Evolutionary conservation across 768 basidiomycete species (phyloP).

Genomic region (Mycena olivaceomarginata): DNA sequence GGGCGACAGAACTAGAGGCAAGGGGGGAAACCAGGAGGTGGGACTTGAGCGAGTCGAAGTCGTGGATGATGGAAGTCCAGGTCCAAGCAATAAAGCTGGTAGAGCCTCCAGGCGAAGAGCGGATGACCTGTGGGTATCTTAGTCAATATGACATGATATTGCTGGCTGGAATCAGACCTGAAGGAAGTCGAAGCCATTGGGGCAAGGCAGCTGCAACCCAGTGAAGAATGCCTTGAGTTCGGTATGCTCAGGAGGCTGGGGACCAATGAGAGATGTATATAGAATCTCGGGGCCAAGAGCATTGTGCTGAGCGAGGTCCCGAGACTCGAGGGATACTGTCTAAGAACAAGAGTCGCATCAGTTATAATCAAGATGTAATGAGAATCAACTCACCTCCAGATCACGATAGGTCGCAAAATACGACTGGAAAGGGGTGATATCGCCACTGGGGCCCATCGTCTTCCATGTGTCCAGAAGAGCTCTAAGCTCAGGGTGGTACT

Average conservation of each 20-base stretch:
- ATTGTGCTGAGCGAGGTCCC: not conserved
- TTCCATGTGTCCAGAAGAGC: not conserved
- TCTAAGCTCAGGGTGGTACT: slow-evolving; percentile 37
- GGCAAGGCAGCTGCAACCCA: not conserved
- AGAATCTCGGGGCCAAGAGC: not conserved
- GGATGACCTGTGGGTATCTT: too few relatives aligned
- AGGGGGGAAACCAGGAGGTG: not conserved
- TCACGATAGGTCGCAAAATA: slow-evolving; percentile 13
- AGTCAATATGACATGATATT: too few relatives aligned
- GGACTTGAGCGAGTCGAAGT: slow-evolving; percentile 1
- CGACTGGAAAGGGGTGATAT: not conserved
- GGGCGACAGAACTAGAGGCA: not conserved
- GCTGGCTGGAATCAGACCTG: not conserved
- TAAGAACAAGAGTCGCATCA: too few relatives aligned
- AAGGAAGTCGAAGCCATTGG: not conserved
- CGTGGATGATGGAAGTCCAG: slow-evolving; percentile 16
- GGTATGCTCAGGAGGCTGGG: not conserved
- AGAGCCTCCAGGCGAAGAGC: too few relatives aligned
- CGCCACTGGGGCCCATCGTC: not conserved
- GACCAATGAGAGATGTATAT: not conserved
- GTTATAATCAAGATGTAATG: too few relatives aligned
- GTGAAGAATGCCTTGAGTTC: not conserved
- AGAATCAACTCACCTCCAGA: not conserved
- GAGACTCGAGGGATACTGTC: not conserved
- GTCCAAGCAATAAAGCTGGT: not conserved